Evolutionary conservation across 163 green algal species (phyloP).

Genomic region (Smithsoniella earleae): DNA sequence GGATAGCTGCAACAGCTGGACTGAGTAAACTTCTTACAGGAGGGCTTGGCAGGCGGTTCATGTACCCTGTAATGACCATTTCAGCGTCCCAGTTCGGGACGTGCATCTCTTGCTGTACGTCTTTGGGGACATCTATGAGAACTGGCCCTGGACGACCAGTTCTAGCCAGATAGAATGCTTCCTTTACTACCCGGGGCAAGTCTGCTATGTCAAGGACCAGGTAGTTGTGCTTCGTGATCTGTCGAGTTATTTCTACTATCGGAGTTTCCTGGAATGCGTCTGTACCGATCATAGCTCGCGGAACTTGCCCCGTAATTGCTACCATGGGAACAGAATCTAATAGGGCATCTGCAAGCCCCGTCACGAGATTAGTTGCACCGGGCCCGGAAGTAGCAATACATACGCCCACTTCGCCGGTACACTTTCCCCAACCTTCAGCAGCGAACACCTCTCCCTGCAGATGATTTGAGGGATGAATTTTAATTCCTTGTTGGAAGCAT

Average conservation of each 20-base stretch:
- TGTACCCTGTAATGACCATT: slow-evolving; percentile 79
- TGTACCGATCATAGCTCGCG: slow-evolving; percentile 85
- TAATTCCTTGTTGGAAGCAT: not conserved
- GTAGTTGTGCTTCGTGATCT: slow-evolving; percentile 99
- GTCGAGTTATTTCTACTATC: slow-evolving; percentile 95
- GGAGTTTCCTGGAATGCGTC: slow-evolving; percentile 99
- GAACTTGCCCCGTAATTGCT: slow-evolving; percentile 95
- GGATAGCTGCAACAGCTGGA: slow-evolving; percentile 66
- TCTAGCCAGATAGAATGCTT: slow-evolving; percentile 74
- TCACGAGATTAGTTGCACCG: slow-evolving; percentile 98
- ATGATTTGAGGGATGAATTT: not conserved
- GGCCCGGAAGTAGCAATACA: slow-evolving; percentile 98
- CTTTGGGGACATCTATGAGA: slow-evolving; percentile 94
- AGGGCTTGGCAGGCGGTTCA: slow-evolving; percentile 65
- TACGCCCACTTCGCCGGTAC: slow-evolving; percentile 84
- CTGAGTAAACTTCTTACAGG: slow-evolving; percentile 47
- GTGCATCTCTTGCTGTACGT: slow-evolving; percentile 93
- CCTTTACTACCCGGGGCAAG: slow-evolving; percentile 87
- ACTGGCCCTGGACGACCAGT: slow-evolving; percentile 84
- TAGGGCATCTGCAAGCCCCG: slow-evolving; percentile 93
- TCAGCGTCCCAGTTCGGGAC: slow-evolving; percentile 80
- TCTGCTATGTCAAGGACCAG: slow-evolving; percentile 96
- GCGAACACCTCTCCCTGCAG: slow-evolving; percentile 96
- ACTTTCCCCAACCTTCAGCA: slow-evolving; percentile 97
- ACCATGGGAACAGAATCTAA: slow-evolving; percentile 95